These are phyloP conservation scores for Helianthus tuberosus DNA, from an alignment of 129 eudicot species.

Conservation along the genomic window DNA sequence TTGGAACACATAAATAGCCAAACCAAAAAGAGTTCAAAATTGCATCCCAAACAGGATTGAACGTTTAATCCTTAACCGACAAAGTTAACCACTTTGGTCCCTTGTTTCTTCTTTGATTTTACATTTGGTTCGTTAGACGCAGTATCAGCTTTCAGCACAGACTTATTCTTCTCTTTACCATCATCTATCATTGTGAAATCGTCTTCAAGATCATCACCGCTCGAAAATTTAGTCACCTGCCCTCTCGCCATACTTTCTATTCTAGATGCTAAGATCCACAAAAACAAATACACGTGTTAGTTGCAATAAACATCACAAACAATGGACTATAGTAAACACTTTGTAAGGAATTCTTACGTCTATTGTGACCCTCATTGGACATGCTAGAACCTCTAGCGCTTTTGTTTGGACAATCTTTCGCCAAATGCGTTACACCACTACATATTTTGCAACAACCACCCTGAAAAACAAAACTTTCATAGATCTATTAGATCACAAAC, in stretches of 20 bases:
- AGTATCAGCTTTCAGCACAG: conserved; percentile 24
- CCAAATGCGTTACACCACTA: conserved; percentile 89
- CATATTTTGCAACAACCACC: conserved; percentile 97
- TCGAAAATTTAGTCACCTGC: conserved; percentile 57
- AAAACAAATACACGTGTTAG: background rate
- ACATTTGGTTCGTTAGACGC: conserved; percentile 26
- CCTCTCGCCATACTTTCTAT: conserved; percentile 49
- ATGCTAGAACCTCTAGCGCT: conserved; percentile 35
- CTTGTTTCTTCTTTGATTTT: conserved; percentile 70
- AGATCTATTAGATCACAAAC: background rate
- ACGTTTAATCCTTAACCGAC: conserved; percentile 41
- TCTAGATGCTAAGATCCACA: conserved; percentile 35
- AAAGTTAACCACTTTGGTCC: conserved; percentile 89
- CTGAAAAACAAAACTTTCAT: conserved; percentile 36
- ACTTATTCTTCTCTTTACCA: conserved; percentile 23
- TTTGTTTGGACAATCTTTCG: conserved; percentile 87
- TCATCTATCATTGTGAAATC: conserved; percentile 54
- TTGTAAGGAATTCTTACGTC: conserved; percentile 41
- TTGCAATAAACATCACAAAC: background rate
- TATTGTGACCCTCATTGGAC: conserved; percentile 33
- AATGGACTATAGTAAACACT: background rate
- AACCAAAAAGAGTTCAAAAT: conserved; percentile 13
- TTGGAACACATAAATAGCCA: conserved; percentile 2
- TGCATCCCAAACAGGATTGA: conserved; percentile 21
- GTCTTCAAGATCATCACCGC: conserved; percentile 70